Percentiles rank a stretch among this genome's conserved stretches.
Evolutionary conservation across 805 yeast genomes (phyloP).

Genomic region (Wickerhamomyces chambardii): DNA sequence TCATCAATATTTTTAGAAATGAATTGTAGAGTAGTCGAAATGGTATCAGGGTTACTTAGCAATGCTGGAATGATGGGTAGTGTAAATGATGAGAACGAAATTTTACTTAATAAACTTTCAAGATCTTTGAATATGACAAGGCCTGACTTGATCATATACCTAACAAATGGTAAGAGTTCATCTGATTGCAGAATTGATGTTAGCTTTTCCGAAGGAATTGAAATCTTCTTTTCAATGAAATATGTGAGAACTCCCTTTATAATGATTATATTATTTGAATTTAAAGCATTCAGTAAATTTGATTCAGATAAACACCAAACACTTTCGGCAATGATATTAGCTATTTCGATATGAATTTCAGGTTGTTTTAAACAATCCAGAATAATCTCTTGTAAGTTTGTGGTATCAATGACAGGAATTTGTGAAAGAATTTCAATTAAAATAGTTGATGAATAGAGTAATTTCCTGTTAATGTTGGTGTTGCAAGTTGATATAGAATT

Average conservation of each 20-base stretch:
- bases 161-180: conserved; percentile 1
- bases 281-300: too few species aligned
- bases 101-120: conserved; percentile 1
- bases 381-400: neutral
- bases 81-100: neutral
- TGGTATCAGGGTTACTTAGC: neutral
- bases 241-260: conserved; percentile 5
- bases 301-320: neutral
- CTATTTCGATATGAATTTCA: too few species aligned
- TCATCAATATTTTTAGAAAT: neutral
- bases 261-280: neutral
- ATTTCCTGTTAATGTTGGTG: too few species aligned
- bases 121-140: conserved; percentile 11
- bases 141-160: conserved; percentile 5
- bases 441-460: conserved; percentile 23
- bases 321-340: neutral
- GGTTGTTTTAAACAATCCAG: neutral
- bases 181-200: neutral
- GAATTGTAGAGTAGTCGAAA: neutral
- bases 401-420: conserved; percentile 10
- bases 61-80: neutral
- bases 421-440: conserved; percentile 28
- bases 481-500: neutral
- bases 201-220: conserved; percentile 5
- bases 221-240: conserved; percentile 9